Conservation (phyloP, 768 basidiomycete species). For the Suillus alpinus region DNA sequence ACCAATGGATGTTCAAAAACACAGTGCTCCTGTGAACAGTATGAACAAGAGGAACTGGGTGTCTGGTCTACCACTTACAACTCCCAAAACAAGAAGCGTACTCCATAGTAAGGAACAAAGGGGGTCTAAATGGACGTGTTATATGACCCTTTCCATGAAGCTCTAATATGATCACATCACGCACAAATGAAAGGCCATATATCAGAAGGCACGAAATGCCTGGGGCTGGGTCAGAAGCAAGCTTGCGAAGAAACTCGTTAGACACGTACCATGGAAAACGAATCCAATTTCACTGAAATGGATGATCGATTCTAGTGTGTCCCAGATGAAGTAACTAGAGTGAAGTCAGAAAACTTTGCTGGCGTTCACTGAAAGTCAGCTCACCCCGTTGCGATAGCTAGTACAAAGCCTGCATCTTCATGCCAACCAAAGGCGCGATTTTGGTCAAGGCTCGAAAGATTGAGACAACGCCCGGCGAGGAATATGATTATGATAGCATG, state of each 20-base stretch:
- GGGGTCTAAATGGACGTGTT: conserved; percentile 43
- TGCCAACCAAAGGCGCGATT: conserved; percentile 82
- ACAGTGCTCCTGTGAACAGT: conserved; percentile 60
- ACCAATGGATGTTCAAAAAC: conserved; percentile 90
- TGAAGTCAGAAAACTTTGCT: neutral
- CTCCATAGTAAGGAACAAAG: conserved; percentile 76
- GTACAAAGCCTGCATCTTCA: conserved; percentile 48
- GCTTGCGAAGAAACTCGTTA: neutral
- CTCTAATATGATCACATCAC: conserved; percentile 21
- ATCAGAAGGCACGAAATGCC: conserved; percentile 63
- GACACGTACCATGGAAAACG: conserved; percentile 63
- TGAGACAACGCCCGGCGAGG: conserved; percentile 54
- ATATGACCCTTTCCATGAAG: neutral
- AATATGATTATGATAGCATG: conserved; percentile 70
- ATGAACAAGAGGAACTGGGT: conserved; percentile 5
- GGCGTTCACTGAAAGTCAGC: conserved; percentile 12
- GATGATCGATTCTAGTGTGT: conserved; percentile 64
- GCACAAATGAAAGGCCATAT: conserved; percentile 68
- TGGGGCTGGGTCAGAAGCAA: conserved; percentile 21
- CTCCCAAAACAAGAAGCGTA: conserved; percentile 83
- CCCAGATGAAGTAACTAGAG: conserved; percentile 80
- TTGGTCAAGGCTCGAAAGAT: conserved; percentile 41
- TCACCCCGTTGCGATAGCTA: conserved; percentile 72
- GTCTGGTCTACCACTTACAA: conserved; percentile 39
- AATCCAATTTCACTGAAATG: conserved; percentile 74